Conservation (phyloP, 768 basidiomycete genomes). For the Calocybe cyanea region DNA sequence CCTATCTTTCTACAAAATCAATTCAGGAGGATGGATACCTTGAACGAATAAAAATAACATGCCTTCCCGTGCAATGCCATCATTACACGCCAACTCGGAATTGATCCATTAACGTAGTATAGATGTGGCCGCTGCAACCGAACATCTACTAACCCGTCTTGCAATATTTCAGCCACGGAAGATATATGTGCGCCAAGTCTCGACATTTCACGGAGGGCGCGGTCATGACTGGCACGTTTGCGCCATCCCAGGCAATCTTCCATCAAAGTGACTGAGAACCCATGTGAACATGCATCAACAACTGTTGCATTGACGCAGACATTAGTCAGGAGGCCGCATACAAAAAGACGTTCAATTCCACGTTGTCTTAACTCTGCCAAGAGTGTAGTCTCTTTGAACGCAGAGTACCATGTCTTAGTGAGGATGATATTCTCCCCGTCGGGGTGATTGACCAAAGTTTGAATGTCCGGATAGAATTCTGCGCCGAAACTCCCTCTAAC, state of each 20-base stretch:
- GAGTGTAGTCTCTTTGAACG: slow-evolving; percentile 23
- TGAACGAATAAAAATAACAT: neutral
- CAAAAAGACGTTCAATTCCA: slow-evolving; percentile 17
- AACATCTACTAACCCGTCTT: slow-evolving; percentile 10
- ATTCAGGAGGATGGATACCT: neutral
- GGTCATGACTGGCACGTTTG: slow-evolving; percentile 20
- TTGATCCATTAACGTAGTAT: slow-evolving; percentile 25
- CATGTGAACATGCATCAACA: slow-evolving; percentile 17
- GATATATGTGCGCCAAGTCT: slow-evolving; percentile 7
- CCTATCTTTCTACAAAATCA: slow-evolving; percentile 15
- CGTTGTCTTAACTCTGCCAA: slow-evolving; percentile 13
- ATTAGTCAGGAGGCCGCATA: slow-evolving; percentile 22
- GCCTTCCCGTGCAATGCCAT: slow-evolving; percentile 27
- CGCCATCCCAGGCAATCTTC: slow-evolving; percentile 24
- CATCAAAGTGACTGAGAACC: slow-evolving; percentile 17
- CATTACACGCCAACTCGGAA: slow-evolving; percentile 25
- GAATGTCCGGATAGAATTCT: slow-evolving; percentile 15
- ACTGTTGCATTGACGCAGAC: slow-evolving; percentile 24
- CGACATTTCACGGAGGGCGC: slow-evolving; percentile 18
- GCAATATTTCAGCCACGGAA: slow-evolving; percentile 2
- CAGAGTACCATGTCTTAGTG: slow-evolving; percentile 23
- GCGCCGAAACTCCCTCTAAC: slow-evolving; percentile 17
- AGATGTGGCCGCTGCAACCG: slow-evolving; percentile 13
- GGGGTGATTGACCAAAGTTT: slow-evolving; percentile 10
- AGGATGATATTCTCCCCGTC: slow-evolving; percentile 14